A percentile compares a stretch with the other conserved stretches of the same genome.
Conservation (phyloP, 2,329 filamentous ascomycete species). For the Lachnellula cervina region DNA sequence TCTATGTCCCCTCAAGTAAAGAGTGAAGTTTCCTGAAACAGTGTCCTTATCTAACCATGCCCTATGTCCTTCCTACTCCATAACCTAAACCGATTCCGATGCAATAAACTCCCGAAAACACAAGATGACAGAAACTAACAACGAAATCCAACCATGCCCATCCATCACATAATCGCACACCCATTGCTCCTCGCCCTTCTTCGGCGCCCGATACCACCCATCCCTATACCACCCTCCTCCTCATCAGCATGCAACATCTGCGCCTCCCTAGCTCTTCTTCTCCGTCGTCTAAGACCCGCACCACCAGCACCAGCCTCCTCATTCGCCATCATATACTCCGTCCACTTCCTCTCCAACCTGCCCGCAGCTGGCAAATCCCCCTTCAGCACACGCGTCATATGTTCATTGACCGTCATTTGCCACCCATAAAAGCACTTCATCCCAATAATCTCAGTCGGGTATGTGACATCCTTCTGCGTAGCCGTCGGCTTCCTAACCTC, state of each 20-base stretch:
- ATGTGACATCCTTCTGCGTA: conserved; percentile 33
- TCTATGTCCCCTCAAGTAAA: not conserved
- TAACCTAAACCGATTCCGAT: not conserved
- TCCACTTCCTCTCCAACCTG: conserved; percentile 86
- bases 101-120: not conserved
- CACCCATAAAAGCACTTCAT: conserved; percentile 94
- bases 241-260: conserved; percentile 76
- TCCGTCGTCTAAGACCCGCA: conserved; percentile 60
- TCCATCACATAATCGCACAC: conserved; percentile 59
- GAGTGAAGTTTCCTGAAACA: not conserved
- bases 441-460: conserved; percentile 73
- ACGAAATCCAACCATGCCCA: not conserved
- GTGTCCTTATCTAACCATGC: not conserved
- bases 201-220: conserved; percentile 41
- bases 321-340: conserved; percentile 86
- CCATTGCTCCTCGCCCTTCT: conserved; percentile 60
- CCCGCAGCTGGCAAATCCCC: conserved; percentile 71
- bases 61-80: not conserved
- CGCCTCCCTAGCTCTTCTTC: conserved; percentile 75
- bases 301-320: conserved; percentile 74
- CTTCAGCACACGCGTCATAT: conserved; percentile 76
- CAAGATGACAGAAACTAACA: not conserved
- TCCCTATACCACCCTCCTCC: conserved; percentile 59
- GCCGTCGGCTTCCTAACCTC: conserved; percentile 54
- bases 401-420: conserved; percentile 92